Percentiles rank a stretch among this genome's conserved stretches.
Evolutionary conservation across 2,329 filamentous ascomycete genomes (phyloP).

Genomic region (Diplodia seriata): DNA sequence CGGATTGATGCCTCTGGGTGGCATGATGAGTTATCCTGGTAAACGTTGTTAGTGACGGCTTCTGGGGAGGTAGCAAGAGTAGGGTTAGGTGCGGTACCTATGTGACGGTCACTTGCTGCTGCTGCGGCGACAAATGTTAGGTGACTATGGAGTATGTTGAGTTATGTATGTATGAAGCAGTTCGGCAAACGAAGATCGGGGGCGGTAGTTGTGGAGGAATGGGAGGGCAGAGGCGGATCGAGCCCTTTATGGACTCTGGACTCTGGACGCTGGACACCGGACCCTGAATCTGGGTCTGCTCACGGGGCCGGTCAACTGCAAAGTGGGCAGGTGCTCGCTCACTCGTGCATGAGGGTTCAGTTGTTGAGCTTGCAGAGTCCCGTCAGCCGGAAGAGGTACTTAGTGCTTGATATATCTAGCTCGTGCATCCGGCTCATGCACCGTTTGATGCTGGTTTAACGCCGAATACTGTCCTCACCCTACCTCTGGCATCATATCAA

Average conservation of each 20-base stretch:
- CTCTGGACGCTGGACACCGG: not conserved
- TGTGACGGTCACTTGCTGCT: not conserved
- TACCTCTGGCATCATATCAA: too few species aligned
- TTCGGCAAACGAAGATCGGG: not conserved
- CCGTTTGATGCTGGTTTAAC: too few species aligned
- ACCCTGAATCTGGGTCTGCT: not conserved
- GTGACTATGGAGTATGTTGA: too few species aligned
- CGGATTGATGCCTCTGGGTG: not conserved
- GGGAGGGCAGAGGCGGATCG: not conserved
- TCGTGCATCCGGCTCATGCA: too few species aligned
- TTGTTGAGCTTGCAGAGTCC: too few species aligned
- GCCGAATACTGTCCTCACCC: too few species aligned
- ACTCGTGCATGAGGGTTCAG: too few species aligned
- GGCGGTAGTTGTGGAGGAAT: constrained; percentile 1
- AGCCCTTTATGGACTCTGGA: not conserved
- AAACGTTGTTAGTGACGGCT: not conserved
- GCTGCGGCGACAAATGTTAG: not conserved
- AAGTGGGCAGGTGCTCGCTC: not conserved
- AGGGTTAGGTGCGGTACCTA: not conserved
- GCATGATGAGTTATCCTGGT: not conserved
- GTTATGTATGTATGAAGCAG: too few species aligned
- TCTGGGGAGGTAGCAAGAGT: not conserved
- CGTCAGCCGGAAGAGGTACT: too few species aligned
- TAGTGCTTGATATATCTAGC: too few species aligned
- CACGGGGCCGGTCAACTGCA: not conserved